Base-by-base conservation (phyloP, 441 rosid genomes). In the Corymbia citriodora region DNA sequence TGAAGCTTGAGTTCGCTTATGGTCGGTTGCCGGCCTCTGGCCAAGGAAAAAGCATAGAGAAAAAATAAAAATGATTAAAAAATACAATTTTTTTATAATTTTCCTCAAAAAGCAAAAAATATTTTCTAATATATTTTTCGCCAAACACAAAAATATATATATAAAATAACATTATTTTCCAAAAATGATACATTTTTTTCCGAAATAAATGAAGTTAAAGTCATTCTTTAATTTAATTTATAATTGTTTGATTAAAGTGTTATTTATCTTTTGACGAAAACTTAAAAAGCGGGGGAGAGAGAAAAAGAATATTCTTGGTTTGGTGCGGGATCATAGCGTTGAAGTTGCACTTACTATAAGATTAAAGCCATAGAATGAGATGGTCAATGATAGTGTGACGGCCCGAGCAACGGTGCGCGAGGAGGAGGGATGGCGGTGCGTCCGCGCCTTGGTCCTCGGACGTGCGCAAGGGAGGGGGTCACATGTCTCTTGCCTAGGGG, bases 91-190 rank as follows among this genome's bases (percentile, higher is more conserved):
- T 23, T 59, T 59, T 11, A 59, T 25, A 59, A 25, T 57, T 59
- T 59, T 27, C 25, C 14, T 4, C 6, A 59, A 59, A 3, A 59
- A 59, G 25, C 0, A 0, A 0, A 25, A 9, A 59, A 59, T 59
- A 25, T 21, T 23, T 57, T 21, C 4, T 59, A 21, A 25, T 59
- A 4, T 59, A 59, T 25, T 23, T 59, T 23, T 40, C 5, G 5
- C 45, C 45, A 40, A 40, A 40, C 45, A 40, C 45, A 40, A 40
- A 40, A 40, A n/a, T n/a, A 40, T 40, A 40, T 40, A 40, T 40
- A 40, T 40, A 40, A 40, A 40, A 40, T 40, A 40, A 40, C 45
- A 40, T 40, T 40, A 63, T 29, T 63, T 63, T 63, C 2, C 2
- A 59, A 8, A 63, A 63, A 7, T 29, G 1, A 29, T 29, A 6